Evolutionary conservation across 768 basidiomycete genomes (phyloP).

Genomic region (Mrakia frigida): DNA sequence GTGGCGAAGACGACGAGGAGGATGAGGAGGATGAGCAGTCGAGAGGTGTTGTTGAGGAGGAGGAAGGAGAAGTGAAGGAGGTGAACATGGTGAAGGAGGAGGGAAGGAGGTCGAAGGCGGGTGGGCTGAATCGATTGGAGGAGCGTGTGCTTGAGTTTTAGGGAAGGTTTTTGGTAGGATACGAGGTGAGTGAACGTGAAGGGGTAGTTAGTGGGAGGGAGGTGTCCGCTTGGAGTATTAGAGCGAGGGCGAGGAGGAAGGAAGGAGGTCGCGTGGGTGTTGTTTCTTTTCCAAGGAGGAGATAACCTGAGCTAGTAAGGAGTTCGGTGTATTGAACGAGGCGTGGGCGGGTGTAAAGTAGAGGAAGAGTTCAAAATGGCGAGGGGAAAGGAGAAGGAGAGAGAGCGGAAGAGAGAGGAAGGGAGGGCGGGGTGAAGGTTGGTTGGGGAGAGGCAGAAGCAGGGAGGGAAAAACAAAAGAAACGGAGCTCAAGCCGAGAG

Average conservation of each 20-base stretch:
- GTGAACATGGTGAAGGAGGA: constrained; percentile 3
- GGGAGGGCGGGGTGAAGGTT: constrained; percentile 32
- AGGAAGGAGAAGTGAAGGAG: neutral
- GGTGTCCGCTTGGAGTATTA: neutral
- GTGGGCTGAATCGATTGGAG: neutral
- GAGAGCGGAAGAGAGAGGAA: constrained; percentile 30
- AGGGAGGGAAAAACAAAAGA: too few relatives aligned
- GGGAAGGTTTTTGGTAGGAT: neutral
- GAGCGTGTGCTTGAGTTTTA: neutral
- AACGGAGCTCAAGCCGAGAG: constrained; percentile 1
- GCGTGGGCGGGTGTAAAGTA: constrained; percentile 30
- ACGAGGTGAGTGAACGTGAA: neutral
- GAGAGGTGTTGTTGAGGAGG: neutral
- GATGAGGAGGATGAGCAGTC: neutral
- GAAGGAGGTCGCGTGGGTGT: constrained; percentile 3
- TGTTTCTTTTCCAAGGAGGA: too few relatives aligned
- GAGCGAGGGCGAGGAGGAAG: neutral
- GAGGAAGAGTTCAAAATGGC: constrained; percentile 28
- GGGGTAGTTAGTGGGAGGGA: neutral
- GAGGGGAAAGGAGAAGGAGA: constrained; percentile 34
- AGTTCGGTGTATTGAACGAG: constrained; percentile 33
- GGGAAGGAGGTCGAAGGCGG: neutral
- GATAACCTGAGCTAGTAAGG: neutral
- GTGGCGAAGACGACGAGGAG: neutral
- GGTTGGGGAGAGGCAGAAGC: neutral